A percentile compares a stretch with the other conserved stretches of the same genome.
phyloP scores from a whole-genome alignment of 768 basidiomycete genomes.

The Trichaptum fuscoviolaceum region DNA sequence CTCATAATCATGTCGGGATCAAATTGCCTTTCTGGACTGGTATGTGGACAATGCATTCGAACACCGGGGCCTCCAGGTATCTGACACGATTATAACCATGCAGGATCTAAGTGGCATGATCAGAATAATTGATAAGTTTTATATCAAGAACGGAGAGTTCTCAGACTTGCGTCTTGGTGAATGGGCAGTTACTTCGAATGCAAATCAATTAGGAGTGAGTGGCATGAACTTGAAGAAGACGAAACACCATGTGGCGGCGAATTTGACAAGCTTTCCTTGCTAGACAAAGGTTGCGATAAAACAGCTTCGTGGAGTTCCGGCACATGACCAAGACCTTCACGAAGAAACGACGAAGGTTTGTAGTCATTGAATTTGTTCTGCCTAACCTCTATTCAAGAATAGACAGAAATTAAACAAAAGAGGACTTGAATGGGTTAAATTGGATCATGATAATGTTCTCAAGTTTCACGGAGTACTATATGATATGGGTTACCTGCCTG shows the following conservation, averaged over 20 bases:
- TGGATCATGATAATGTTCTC: slow-evolving; percentile 20
- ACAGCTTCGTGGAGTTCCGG: slow-evolving; percentile 17
- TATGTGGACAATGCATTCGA: no score
- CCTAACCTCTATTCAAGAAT: neutral
- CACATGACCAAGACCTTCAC: slow-evolving; percentile 11
- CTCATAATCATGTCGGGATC: no score
- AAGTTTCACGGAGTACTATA: slow-evolving; percentile 17
- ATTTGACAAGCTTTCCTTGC: neutral
- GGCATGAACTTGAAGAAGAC: neutral
- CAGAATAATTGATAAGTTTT: neutral
- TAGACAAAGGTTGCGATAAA: slow-evolving; percentile 17
- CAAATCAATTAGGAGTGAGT: neutral
- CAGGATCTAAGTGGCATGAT: neutral
- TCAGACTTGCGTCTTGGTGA: neutral
- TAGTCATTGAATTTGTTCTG: neutral
- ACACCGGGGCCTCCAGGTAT: no score
- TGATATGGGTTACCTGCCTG: slow-evolving; percentile 19
- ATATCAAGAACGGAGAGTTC: slow-evolving; percentile 2
- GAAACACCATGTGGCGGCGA: neutral
- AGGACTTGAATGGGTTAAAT: slow-evolving; percentile 11
- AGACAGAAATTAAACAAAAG: slow-evolving; percentile 8
- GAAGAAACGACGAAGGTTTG: slow-evolving; percentile 10
- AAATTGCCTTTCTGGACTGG: no score
- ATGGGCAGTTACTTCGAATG: neutral
- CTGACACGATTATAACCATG: no score